Evolutionary conservation across 208 protist genomes (phyloP).

Genomic region (Herpetomonas samuelpessoai): DNA sequence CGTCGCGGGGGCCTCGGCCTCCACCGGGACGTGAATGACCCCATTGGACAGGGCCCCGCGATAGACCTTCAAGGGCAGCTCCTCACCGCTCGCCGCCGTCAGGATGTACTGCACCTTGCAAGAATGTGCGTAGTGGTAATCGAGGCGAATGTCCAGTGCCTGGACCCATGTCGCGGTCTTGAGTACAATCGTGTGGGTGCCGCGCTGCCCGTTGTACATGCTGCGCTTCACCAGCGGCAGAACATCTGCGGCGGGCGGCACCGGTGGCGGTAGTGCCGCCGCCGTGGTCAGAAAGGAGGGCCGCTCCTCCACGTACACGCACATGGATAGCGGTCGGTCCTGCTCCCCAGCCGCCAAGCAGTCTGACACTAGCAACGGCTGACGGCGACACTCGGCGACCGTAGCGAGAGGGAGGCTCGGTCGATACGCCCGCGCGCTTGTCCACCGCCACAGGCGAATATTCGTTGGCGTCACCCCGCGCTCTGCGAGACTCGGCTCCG

Average conservation of each 20-base stretch:
- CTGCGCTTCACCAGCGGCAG: constrained; percentile 9
- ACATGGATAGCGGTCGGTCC: constrained; percentile 23
- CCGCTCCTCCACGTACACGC: constrained; percentile 50
- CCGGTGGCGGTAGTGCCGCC: background rate
- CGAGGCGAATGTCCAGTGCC: constrained; percentile 14
- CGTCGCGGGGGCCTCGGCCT: constrained; percentile 1
- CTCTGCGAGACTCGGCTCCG: constrained; percentile 22
- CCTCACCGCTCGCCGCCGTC: constrained; percentile 13
- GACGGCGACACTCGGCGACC: constrained; percentile 15
- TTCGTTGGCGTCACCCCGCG: constrained; percentile 22
- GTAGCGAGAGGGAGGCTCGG: constrained; percentile 33
- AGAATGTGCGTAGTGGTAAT: constrained; percentile 15
- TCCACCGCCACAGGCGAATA: constrained; percentile 52
- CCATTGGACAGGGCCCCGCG: constrained; percentile 13
- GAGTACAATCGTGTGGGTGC: constrained; percentile 20
- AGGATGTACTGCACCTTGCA: constrained; percentile 19
- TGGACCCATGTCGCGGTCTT: constrained; percentile 12
- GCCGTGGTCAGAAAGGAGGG: constrained; percentile 18
- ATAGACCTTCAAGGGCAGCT: constrained; percentile 5
- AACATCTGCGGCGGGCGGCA: background rate
- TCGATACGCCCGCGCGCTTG: constrained; percentile 18
- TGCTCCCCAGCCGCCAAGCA: constrained; percentile 26
- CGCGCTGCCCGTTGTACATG: background rate
- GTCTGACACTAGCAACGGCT: constrained; percentile 11
- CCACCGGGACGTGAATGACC: constrained; percentile 11